Evolutionary conservation across 2,329 filamentous ascomycete species (phyloP), one percentile per base, ranked within the genome.

Genomic region (Calonectria fujianensis): DNA sequence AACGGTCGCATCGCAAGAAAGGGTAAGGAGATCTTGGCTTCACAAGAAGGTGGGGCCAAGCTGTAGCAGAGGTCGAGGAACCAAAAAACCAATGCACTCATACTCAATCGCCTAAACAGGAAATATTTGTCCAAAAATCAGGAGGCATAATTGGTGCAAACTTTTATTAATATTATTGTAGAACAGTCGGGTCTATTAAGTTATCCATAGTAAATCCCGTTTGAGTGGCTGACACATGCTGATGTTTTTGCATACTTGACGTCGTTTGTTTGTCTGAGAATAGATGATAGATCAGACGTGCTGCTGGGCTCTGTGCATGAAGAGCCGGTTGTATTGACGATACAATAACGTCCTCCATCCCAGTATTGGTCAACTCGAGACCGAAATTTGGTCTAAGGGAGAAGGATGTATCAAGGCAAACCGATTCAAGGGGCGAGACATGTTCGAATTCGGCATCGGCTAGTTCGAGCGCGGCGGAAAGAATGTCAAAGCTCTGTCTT

Each of bases 1-100:
- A 79, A 80, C 45, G 71, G 24, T 4, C 64, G 75, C 1, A 77
- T 80, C 0, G 76, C 70, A 1, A 74, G 67, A 29, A 69, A 67
- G 0, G 78, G 78, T 0, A 76, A 54, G 37, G 63, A 77, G 16
- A 11, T 78, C 4, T 24, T 80, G 51, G 32, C 75, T 0, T 1
- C 18, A 1, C 31, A 57, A 32, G 52, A 72, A 31, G 39, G 54
- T 7, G 27, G 7, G 4, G 20, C 57, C 4, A 13, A 51, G 52
- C 39, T 32, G 9, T 68, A 50, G 37, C 20, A n/a, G 24, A 13
- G 16, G 37, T 10, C 3, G 24, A 59, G 35, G 31, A 27, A 8
- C 18, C 20, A 2, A 20, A 27, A 27, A 9, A 7, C 4, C 13
- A 37, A 39, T 29, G 35, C 8, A 20, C 29, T 48, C n/a, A 4